Evolutionary conservation across 2,329 filamentous ascomycete species (phyloP).

Genomic region (Bipolaris gigantea): DNA sequence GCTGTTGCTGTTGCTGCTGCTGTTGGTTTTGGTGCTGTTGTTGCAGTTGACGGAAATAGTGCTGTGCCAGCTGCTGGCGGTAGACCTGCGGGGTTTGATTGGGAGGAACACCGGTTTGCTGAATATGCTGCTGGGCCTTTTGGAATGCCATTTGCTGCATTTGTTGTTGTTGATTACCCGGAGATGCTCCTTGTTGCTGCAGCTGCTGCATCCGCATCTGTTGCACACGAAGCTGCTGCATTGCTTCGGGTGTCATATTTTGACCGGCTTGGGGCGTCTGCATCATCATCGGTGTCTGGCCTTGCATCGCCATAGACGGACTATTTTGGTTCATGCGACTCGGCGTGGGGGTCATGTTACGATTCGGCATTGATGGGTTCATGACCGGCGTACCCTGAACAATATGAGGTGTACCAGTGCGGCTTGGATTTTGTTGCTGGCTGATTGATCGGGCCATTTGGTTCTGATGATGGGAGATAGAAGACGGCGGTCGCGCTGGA

Average conservation of each 20-base stretch:
- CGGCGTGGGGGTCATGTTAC: conserved; percentile 46
- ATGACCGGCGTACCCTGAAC: conserved; percentile 45
- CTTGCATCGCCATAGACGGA: conserved; percentile 39
- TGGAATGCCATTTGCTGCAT: conserved; percentile 37
- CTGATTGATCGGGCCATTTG: conserved; percentile 44
- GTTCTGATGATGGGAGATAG: conserved; percentile 44
- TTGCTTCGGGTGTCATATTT: conserved; percentile 41
- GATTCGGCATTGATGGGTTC: conserved; percentile 42
- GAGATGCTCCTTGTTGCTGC: conserved; percentile 24
- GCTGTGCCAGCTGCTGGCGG: conserved; percentile 30
- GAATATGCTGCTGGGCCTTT: conserved; percentile 37
- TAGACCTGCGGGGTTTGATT: conserved; percentile 33
- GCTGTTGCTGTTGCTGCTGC: conserved; percentile 33
- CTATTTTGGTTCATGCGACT: conserved; percentile 43
- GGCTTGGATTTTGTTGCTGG: conserved; percentile 45
- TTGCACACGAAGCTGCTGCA: conserved; percentile 33
- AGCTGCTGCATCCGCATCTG: conserved; percentile 38
- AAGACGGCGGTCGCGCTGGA: conserved; percentile 44
- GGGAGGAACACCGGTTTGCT: conserved; percentile 37
- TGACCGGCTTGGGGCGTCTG: conserved; percentile 36
- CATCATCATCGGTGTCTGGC: conserved; percentile 45
- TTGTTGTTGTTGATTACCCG: conserved; percentile 27
- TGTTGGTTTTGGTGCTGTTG: conserved; percentile 36
- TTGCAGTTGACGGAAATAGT: conserved; percentile 30
- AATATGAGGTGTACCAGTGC: conserved; percentile 45